Percentiles rank a stretch among this genome's conserved stretches.
phyloP scores from a whole-genome alignment of 192 early-diverging fungal genomes.

The Allomyces arbusculus region DNA sequence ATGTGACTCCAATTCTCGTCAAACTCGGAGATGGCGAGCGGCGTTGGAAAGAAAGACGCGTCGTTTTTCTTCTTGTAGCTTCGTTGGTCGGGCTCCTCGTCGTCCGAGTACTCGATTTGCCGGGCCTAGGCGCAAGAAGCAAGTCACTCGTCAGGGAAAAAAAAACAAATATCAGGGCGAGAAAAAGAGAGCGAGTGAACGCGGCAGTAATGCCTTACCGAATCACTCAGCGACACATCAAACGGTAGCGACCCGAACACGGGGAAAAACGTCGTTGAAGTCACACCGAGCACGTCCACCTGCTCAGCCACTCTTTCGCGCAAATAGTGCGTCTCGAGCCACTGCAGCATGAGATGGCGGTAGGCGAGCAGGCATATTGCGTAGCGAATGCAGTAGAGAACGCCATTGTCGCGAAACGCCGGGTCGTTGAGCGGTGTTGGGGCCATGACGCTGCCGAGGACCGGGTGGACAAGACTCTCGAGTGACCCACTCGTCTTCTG shows the following conservation, averaged over 20 bases:
- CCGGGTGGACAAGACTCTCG: background rate
- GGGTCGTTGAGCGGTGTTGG: no score
- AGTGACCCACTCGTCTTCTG: background rate
- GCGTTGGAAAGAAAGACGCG: background rate
- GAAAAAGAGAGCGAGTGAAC: no score
- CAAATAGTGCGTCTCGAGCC: background rate
- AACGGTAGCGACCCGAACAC: background rate
- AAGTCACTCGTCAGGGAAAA: no score
- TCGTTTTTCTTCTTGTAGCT: background rate
- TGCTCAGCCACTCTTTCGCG: background rate
- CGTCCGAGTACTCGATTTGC: no score
- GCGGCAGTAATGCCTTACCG: no score
- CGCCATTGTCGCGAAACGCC: no score
- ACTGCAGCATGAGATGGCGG: background rate
- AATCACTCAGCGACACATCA: background rate
- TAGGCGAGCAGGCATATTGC: background rate
- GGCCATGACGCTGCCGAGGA: background rate
- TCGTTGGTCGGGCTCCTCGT: no score
- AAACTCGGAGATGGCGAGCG: background rate
- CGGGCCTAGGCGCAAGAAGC: no score
- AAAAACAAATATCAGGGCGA: no score
- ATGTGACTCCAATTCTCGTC: background rate
- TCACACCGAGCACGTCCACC: background rate
- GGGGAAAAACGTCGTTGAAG: background rate
- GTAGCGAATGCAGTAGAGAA: no score